Evolutionary conservation across 768 basidiomycete genomes (phyloP).

Genomic region (Paxillus ammoniavirescens): DNA sequence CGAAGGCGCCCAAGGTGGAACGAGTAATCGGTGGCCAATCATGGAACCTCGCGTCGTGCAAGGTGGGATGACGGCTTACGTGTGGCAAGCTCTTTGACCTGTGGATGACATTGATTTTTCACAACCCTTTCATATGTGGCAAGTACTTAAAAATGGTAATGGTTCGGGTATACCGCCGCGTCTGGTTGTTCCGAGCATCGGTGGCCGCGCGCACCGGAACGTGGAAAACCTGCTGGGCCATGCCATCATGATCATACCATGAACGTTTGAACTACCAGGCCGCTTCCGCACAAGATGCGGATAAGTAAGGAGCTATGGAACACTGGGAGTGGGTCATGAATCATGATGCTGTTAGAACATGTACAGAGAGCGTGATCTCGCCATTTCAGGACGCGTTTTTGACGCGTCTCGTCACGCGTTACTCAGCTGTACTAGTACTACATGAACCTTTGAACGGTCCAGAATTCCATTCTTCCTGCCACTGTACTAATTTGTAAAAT

Average conservation of each 20-base stretch:
- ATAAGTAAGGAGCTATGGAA: slow-evolving; percentile 15
- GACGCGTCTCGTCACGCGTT: slow-evolving; percentile 26
- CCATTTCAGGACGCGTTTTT: slow-evolving; percentile 22
- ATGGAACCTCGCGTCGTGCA: too few species aligned
- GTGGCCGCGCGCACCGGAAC: slow-evolving; percentile 21
- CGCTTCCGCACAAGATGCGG: slow-evolving; percentile 9
- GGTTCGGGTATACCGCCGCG: slow-evolving; percentile 15
- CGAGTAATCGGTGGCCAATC: too few species aligned
- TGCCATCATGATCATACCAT: neutral
- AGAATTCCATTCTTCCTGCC: slow-evolving; percentile 12
- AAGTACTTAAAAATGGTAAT: slow-evolving; percentile 20
- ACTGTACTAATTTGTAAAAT: slow-evolving; percentile 1
- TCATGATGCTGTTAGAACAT: neutral
- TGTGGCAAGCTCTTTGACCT: neutral
- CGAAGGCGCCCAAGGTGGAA: neutral
- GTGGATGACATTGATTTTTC: neutral
- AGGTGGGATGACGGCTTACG: neutral
- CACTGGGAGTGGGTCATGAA: neutral
- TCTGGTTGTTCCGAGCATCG: slow-evolving; percentile 11
- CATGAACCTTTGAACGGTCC: neutral
- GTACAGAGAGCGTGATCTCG: slow-evolving; percentile 11
- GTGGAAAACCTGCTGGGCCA: slow-evolving; percentile 8
- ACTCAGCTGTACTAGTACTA: neutral
- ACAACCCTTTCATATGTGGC: neutral
- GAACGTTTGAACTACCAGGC: slow-evolving; percentile 6